Conservation (phyloP, 345 rosid genomes). For the Citropsis articulata region DNA sequence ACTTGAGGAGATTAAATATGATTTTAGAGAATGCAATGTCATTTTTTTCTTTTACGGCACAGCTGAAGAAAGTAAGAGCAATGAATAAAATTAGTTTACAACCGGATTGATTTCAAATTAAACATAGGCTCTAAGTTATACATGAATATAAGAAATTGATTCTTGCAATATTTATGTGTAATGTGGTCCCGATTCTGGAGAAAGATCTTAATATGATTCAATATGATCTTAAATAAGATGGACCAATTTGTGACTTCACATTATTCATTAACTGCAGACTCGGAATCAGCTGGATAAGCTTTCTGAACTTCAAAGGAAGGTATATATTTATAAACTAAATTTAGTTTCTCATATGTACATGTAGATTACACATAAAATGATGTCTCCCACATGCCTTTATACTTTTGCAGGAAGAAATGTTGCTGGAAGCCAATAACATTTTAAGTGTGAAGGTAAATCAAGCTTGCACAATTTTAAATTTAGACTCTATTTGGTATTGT, state of each 20-base stretch:
- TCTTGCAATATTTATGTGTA: too few relatives aligned
- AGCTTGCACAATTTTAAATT: not conserved
- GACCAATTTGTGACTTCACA: not conserved
- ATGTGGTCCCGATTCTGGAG: too few relatives aligned
- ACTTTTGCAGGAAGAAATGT: constrained; percentile 23
- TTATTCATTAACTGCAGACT: constrained; percentile 20
- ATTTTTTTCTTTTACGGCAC: too few relatives aligned
- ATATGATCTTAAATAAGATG: not conserved
- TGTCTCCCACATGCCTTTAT: not conserved
- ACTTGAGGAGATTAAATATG: too few relatives aligned
- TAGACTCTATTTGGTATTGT: too few relatives aligned
- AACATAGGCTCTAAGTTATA: too few relatives aligned
- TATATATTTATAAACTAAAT: not conserved
- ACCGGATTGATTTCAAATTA: too few relatives aligned
- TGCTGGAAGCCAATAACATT: constrained; percentile 24
- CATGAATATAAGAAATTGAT: too few relatives aligned
- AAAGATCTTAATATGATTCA: too few relatives aligned
- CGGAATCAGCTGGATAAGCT: constrained; percentile 27
- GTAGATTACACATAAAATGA: not conserved
- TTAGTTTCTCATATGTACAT: not conserved
- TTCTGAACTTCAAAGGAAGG: constrained; percentile 42
- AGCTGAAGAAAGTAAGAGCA: too few relatives aligned
- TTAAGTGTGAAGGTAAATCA: constrained; percentile 27
- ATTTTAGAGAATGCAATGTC: too few relatives aligned
- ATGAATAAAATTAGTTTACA: too few relatives aligned